phyloP scores from a whole-genome alignment of 257 asterid species.

The Primulina eburnea region DNA sequence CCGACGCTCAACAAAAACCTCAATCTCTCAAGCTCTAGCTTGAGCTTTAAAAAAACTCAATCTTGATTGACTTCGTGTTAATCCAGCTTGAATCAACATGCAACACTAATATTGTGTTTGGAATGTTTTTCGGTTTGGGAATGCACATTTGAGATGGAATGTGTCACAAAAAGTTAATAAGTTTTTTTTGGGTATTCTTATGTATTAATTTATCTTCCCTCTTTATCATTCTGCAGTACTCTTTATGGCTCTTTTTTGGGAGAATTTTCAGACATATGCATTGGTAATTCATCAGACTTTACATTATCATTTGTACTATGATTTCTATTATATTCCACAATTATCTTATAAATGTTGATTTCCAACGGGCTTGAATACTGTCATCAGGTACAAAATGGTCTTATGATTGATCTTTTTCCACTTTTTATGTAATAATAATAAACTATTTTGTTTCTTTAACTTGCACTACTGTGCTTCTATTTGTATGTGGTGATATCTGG shows the following conservation, averaged over 20 bases:
- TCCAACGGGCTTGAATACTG: slow-evolving; percentile 61
- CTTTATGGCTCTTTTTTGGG: slow-evolving; percentile 60
- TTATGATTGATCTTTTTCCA: not conserved
- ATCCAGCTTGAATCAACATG: not conserved
- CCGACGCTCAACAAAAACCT: too few species aligned
- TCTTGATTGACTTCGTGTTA: too few species aligned
- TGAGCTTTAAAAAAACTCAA: too few species aligned
- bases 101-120: not conserved
- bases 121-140: not conserved
- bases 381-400: slow-evolving; percentile 54
- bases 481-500: slow-evolving; percentile 75
- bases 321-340: slow-evolving; percentile 7
- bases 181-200: not conserved
- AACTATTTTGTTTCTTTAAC: slow-evolving; percentile 9
- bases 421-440: not conserved
- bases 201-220: not conserved
- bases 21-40: too few species aligned
- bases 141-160: not conserved
- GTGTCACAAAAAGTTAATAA: not conserved
- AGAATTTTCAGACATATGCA: slow-evolving; percentile 65
- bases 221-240: slow-evolving; percentile 52
- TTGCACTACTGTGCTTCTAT: slow-evolving; percentile 58
- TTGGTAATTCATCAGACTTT: slow-evolving; percentile 42
- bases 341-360: slow-evolving; percentile 25
- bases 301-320: not conserved